phyloP scores from a whole-genome alignment of 495 filamentous ascomycete genomes.

The Annulohypoxylon bovei region DNA sequence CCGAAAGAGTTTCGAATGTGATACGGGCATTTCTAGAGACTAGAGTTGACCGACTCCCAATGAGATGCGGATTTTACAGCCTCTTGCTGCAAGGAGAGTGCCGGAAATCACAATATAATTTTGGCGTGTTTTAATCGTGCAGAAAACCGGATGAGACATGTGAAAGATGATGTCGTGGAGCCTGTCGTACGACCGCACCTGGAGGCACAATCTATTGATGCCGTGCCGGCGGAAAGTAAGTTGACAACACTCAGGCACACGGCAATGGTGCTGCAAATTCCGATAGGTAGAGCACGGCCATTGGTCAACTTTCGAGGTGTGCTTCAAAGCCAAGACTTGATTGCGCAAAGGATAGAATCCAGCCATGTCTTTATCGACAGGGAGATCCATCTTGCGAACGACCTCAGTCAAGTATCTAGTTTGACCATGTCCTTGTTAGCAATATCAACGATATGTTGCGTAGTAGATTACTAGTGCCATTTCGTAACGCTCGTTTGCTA shows the following conservation, averaged over 20 bases:
- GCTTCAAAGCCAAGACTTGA: constrained; percentile 13
- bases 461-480: background rate
- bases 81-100: constrained; percentile 3
- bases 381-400: background rate
- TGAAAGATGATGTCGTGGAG: constrained; percentile 33
- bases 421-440: constrained; percentile 7
- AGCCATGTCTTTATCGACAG: constrained; percentile 16
- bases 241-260: constrained; percentile 29
- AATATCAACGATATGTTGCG: constrained; percentile 14
- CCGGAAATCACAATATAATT: constrained; percentile 7
- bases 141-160: constrained; percentile 26
- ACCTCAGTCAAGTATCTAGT: constrained; percentile 2
- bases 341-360: constrained; percentile 19
- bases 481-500: constrained; percentile 16
- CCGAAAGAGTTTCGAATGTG: constrained; percentile 30
- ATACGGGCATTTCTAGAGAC: constrained; percentile 11
- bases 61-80: background rate
- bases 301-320: constrained; percentile 12
- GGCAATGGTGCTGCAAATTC: constrained; percentile 9
- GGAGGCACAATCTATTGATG: constrained; percentile 24
- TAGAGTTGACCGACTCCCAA: background rate
- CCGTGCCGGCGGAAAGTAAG: constrained; percentile 22
- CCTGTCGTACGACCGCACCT: constrained; percentile 30
- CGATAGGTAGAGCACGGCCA: constrained; percentile 27
- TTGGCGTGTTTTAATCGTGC: constrained; percentile 15